Base-by-base conservation (phyloP, 495 filamentous ascomycete species). In the Tuber magnatum region DNA sequence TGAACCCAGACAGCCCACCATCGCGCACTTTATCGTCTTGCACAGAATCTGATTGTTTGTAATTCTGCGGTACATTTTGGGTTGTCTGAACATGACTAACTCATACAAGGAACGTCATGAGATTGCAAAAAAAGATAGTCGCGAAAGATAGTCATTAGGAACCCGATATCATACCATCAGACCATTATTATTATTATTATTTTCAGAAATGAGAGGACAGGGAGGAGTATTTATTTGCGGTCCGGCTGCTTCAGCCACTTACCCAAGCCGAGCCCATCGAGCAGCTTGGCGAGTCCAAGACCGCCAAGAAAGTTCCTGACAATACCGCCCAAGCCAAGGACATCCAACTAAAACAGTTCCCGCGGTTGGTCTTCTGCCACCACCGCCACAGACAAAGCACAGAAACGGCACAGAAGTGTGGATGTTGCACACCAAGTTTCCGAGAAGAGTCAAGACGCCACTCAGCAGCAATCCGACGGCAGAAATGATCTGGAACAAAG, bases 401-500 rank as follows among this genome's bases (percentile, higher is more conserved):
- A 32, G 22, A 56, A 56, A 20, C 46, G 65, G 70, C 18, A 75
- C 22, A 18, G n/a, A 32, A 32, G 12, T 42, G 7, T 51, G 56
- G 28, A 35, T 42, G 38, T 42, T 35, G 79, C 85, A 79, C 77
- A 87, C 83, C 73, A 97, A 83, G 82, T 89, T 89, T 71, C 92
- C 94, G 22, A 97, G 92, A 9, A 97, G 86, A 3, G 89, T 89
- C 5, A 97, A 85, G 12, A 97, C 94, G 82, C 94, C 94, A 41
- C 86, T 90, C 69, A 97, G 85, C 73, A 97, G 84, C 73, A 97
- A 84, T 16, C 94, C 94, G 22, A 97, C 94, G 24, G 92, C 94
- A 9, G 94, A 93, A 74, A 97, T 87, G 83, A 97, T 97, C 87
- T 97, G 94, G 88, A 93, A 92, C 35, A 97, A 86, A 24, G 94